These are phyloP conservation scores for Eutrema japonicum DNA, from an alignment of 345 rosid species.

Conservation along the genomic window DNA sequence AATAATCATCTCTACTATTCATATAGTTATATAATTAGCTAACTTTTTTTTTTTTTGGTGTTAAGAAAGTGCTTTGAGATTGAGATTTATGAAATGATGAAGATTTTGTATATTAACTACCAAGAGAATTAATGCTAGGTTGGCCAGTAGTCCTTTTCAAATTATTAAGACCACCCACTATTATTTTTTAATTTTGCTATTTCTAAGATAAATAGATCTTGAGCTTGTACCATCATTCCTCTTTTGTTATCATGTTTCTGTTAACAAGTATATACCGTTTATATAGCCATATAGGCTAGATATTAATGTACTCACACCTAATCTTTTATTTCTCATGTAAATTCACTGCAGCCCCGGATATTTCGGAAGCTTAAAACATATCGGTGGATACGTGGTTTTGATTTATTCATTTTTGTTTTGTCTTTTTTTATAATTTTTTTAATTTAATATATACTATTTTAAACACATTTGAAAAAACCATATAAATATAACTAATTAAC, in stretches of 20 bases:
- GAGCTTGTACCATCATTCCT: slow-evolving; percentile 5
- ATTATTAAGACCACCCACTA: slow-evolving; percentile 15
- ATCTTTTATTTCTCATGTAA: neutral
- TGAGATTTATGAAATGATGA: slow-evolving; percentile 1
- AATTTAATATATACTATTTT: no score
- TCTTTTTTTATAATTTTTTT: no score
- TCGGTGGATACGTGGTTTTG: no score
- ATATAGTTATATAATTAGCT: neutral
- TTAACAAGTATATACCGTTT: neutral
- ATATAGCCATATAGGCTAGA: neutral
- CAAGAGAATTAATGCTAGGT: slow-evolving; percentile 25
- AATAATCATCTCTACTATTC: neutral
- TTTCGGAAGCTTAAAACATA: no score
- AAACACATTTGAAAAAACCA: no score
- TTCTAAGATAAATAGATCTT: slow-evolving; percentile 22
- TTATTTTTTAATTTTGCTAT: neutral
- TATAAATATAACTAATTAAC: no score
- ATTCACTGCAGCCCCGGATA: no score
- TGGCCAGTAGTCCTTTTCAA: slow-evolving; percentile 39
- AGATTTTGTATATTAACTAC: neutral
- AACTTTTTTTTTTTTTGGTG: neutral
- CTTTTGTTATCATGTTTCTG: neutral
- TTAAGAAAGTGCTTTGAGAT: neutral
- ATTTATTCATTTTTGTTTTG: no score
- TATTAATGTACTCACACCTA: neutral